Percentiles rank a stretch among this genome's conserved stretches.
phyloP scores from a whole-genome alignment of 345 rosid species.

The Citrus hindsii region DNA sequence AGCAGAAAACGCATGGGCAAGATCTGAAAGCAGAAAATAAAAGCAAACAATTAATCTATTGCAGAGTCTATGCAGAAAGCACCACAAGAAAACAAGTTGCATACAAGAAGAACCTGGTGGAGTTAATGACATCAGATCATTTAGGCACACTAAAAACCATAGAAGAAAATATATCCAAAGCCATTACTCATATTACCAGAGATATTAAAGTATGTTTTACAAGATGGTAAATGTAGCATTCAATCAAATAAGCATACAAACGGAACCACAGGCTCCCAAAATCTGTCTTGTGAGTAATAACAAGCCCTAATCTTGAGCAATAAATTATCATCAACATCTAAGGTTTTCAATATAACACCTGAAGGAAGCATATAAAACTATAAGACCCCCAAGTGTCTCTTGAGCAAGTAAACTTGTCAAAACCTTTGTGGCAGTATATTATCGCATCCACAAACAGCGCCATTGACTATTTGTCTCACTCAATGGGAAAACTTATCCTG shows the following conservation, averaged over 20 bases:
- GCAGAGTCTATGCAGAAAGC: not conserved
- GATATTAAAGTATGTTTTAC: not conserved
- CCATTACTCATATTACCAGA: not conserved
- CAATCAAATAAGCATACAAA: not conserved
- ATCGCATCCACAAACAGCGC: not conserved
- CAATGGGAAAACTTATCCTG: not conserved
- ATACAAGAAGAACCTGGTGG: not conserved
- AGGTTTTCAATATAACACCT: not conserved
- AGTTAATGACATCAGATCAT: not conserved
- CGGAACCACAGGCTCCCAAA: not conserved
- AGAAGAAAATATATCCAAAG: not conserved
- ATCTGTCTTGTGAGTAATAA: not conserved
- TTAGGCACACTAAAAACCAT: not conserved
- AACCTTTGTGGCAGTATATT: not conserved
- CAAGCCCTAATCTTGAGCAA: not conserved
- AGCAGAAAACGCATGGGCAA: constrained; percentile 78
- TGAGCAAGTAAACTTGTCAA: not conserved
- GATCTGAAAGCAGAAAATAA: constrained; percentile 49
- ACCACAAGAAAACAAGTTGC: not conserved
- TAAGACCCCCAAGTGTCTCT: not conserved
- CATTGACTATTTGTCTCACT: not conserved
- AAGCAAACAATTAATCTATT: constrained; percentile 4
- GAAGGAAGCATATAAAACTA: not conserved
- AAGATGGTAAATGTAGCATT: not conserved
- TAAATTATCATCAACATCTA: not conserved